These are phyloP conservation scores for Penicillium palitans DNA, from an alignment of 2,329 filamentous ascomycete species.

Conservation along the genomic window DNA sequence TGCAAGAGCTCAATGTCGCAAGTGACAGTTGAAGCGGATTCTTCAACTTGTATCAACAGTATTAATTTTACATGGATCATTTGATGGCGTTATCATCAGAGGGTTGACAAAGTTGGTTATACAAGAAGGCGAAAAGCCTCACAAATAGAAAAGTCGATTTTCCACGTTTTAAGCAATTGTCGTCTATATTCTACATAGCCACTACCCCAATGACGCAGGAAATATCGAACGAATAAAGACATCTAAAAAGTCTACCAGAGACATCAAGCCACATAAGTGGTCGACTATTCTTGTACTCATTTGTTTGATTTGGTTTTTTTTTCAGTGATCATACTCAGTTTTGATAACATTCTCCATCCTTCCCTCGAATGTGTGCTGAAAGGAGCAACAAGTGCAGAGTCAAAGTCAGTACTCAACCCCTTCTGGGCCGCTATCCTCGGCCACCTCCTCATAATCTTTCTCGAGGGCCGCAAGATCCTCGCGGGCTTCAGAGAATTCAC, in stretches of 20 bases:
- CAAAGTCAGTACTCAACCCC: neutral
- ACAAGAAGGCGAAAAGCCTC: neutral
- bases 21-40: neutral
- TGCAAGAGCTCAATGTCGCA: slow-evolving; percentile 47
- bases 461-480: slow-evolving; percentile 83
- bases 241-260: neutral
- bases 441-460: slow-evolving; percentile 85
- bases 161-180: neutral
- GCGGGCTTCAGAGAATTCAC: slow-evolving; percentile 83
- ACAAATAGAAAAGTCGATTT: neutral
- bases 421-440: slow-evolving; percentile 38
- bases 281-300: neutral
- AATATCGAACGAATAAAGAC: too few relatives aligned
- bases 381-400: neutral
- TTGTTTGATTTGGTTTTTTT: neutral
- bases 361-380: neutral
- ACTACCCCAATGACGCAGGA: too few relatives aligned
- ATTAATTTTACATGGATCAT: slow-evolving; percentile 4
- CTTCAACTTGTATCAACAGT: slow-evolving; percentile 1
- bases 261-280: neutral
- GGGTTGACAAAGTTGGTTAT: neutral
- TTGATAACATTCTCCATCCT: slow-evolving; percentile 2
- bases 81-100: slow-evolving; percentile 2
- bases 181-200: too few relatives aligned
- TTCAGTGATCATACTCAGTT: neutral